phyloP scores from a whole-genome alignment of 2,329 filamentous ascomycete species.

The Botrytis sinoallii region DNA sequence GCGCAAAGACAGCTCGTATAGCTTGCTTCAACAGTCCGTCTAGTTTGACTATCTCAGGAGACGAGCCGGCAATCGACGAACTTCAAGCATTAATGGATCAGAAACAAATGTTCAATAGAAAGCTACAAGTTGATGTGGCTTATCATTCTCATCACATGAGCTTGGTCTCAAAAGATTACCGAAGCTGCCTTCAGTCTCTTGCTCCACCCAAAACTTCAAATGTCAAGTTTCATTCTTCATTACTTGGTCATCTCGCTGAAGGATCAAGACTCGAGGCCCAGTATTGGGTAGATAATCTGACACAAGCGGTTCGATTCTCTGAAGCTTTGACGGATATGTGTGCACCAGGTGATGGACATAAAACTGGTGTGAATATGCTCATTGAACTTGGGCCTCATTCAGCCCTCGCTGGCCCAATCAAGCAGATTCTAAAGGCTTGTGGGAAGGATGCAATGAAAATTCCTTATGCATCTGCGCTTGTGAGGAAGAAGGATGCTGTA shows the following conservation, averaged over 20 bases:
- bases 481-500: slow-evolving; percentile 24
- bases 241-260: slow-evolving; percentile 36
- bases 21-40: slow-evolving; percentile 35
- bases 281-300: slow-evolving; percentile 48
- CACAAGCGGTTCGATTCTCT: slow-evolving; percentile 45
- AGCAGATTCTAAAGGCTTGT: slow-evolving; percentile 40
- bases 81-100: slow-evolving; percentile 26
- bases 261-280: slow-evolving; percentile 34
- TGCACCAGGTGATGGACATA: slow-evolving; percentile 22
- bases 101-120: slow-evolving; percentile 26
- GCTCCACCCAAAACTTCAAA: slow-evolving; percentile 13
- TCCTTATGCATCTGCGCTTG: slow-evolving; percentile 21
- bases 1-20: slow-evolving; percentile 24
- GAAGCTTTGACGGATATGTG: slow-evolving; percentile 39
- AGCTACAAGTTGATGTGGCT: slow-evolving; percentile 23
- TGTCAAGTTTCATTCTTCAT: slow-evolving; percentile 43
- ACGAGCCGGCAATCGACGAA: slow-evolving; percentile 23
- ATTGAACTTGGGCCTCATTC: slow-evolving; percentile 29
- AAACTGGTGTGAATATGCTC: slow-evolving; percentile 27
- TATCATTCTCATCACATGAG: slow-evolving; percentile 21
- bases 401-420: slow-evolving; percentile 28
- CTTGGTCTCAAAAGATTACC: slow-evolving; percentile 15
- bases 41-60: slow-evolving; percentile 32
- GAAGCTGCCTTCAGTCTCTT: slow-evolving; percentile 14
- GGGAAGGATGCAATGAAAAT: slow-evolving; percentile 42